A percentile compares a stretch with the other conserved stretches of the same genome.
Conservation (phyloP, 164 flowering plant species). For the Liquidambar formosana region DNA sequence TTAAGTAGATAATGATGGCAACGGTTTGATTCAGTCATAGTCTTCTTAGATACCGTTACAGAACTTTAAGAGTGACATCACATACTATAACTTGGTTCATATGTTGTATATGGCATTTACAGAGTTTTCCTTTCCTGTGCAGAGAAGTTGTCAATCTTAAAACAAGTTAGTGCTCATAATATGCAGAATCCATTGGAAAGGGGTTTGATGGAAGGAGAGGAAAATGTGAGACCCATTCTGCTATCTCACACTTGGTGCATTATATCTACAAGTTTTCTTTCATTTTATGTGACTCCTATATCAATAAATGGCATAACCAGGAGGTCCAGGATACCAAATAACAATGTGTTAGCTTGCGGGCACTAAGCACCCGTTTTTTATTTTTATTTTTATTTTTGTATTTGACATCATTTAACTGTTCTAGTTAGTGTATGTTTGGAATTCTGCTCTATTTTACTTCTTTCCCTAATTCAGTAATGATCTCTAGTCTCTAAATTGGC, state of each 20-base stretch:
- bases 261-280: neutral
- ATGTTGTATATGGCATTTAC: neutral
- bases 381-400: neutral
- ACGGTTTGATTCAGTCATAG: too few relatives aligned
- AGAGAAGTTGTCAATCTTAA: constrained; percentile 35
- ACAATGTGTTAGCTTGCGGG: too few relatives aligned
- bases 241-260: neutral
- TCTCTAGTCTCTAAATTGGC: too few relatives aligned
- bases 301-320: neutral
- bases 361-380: too few relatives aligned
- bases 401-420: neutral
- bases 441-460: too few relatives aligned
- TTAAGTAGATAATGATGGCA: neutral
- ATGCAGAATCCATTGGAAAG: constrained; percentile 16
- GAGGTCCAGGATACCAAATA: too few relatives aligned
- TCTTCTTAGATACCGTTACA: too few relatives aligned
- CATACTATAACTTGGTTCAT: too few relatives aligned
- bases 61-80: too few relatives aligned
- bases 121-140: constrained; percentile 12
- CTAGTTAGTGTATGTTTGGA: too few relatives aligned
- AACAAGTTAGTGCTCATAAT: constrained; percentile 23
- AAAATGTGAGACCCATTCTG: constrained; percentile 46
- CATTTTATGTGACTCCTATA: neutral
- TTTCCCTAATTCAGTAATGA: too few relatives aligned
- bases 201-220: constrained; percentile 39